Evolutionary conservation across 2,329 filamentous ascomycete species (phyloP), one percentile per base, ranked within the genome.

Genomic region (Pestalotiopsis sp.): DNA sequence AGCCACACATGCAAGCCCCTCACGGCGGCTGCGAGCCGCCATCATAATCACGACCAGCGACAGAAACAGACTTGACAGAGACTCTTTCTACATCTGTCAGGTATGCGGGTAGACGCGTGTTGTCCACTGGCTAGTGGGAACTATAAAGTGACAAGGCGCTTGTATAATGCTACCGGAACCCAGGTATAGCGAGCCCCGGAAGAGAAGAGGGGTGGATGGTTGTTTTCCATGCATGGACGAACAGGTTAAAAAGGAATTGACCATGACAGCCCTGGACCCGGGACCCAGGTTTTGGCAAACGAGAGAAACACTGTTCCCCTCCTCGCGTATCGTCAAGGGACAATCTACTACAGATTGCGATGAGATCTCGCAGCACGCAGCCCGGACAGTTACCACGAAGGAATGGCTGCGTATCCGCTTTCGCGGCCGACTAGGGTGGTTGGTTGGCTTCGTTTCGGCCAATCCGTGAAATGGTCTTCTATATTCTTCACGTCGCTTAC

Each of bases 51-150:
- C 27, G 27, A 31, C 27, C 27, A 6, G 6, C 27, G 5, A 31
- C 27, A 31, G 27, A 31, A 31, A 31, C 27, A 31, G 27, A 31
- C 27, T 31, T 31, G 25, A 58, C 52, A 20, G 25, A 58, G n/a
- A 27, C 12, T 27, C 25, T 4, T 12, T 58, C 13, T 27, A 4
- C 17, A 12, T 58, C 56, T 58, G 20, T 58, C 56, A 23, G 27
- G 31, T 25, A 61, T 61, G 58, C 58, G 58, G 58, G 58, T 61
- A 61, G 58, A 23, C 58, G 58, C 58, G 58, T 61, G 41, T 45
- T 45, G 41, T n/a, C 13, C 41, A 45, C 41, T 31, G 17, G 13
- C 41, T 45, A n/a, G 41, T 45, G 41, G 41, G 41, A 45, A 45
- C 41, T 45, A 45, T 45, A 45, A 45, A 45, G 17, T 45, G 41